These are phyloP conservation scores for Cladophialophora chaetospira DNA, from an alignment of 2,329 filamentous ascomycete genomes.

Conservation along the genomic window DNA sequence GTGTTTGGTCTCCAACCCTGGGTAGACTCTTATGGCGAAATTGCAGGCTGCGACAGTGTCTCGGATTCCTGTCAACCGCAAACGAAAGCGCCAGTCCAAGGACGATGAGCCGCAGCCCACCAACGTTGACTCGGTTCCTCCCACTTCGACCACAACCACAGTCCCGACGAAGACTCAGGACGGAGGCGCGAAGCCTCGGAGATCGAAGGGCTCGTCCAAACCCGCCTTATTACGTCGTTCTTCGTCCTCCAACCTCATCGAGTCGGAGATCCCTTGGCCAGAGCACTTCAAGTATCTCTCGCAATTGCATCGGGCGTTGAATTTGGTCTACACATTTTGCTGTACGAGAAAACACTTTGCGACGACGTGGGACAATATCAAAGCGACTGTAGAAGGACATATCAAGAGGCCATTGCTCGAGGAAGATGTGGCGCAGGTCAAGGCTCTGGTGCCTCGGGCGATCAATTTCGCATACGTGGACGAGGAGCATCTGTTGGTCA, in stretches of 20 bases:
- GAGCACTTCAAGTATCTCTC: conserved; percentile 70
- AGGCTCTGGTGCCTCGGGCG: conserved; percentile 72
- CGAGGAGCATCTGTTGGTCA: conserved; percentile 77
- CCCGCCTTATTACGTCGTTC: conserved; percentile 43
- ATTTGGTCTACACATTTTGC: conserved; percentile 92
- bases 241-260: conserved; percentile 52
- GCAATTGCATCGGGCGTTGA: conserved; percentile 79
- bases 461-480: conserved; percentile 87
- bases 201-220: conserved; percentile 44
- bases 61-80: conserved; percentile 41
- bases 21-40: conserved; percentile 39
- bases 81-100: conserved; percentile 48
- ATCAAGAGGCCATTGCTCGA: conserved; percentile 69
- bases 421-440: conserved; percentile 81
- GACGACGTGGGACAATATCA: conserved; percentile 89
- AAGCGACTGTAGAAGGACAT: conserved; percentile 79
- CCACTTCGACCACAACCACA: conserved; percentile 42
- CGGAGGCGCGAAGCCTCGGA: conserved; percentile 55
- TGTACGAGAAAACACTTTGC: conserved; percentile 88
- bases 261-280: conserved; percentile 69
- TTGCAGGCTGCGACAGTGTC: conserved; percentile 49
- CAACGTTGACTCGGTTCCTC: neutral
- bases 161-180: conserved; percentile 60
- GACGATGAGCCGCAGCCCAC: conserved; percentile 14
- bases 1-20: too few relatives aligned